Percentiles rank a stretch among this genome's conserved stretches.
Conservation (phyloP, 345 rosid genomes). For the Adansonia digitata region DNA sequence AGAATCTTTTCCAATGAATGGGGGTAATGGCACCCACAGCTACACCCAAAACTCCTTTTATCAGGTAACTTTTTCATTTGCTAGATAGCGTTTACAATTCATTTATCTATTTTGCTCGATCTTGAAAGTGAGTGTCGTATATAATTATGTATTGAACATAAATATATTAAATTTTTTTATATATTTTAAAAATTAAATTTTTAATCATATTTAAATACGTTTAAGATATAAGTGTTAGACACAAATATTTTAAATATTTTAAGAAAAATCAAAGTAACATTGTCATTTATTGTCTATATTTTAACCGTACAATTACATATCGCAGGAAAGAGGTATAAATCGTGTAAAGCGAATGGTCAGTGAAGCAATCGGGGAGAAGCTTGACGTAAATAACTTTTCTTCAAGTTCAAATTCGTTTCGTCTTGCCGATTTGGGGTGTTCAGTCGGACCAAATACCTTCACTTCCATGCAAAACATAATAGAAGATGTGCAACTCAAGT, state of each 20-base stretch:
- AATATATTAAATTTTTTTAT: too few relatives aligned
- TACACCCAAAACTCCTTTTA: constrained; percentile 7
- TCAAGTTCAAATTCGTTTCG: constrained; percentile 6
- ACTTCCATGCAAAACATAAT: constrained; percentile 20
- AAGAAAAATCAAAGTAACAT: too few relatives aligned
- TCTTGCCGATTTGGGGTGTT: constrained; percentile 32
- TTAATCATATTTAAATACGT: too few relatives aligned
- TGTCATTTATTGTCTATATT: too few relatives aligned
- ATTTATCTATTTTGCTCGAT: too few relatives aligned
- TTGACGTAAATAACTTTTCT: constrained; percentile 11
- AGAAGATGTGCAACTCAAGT: constrained; percentile 15
- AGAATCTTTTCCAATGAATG: neutral
- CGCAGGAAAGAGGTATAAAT: neutral
- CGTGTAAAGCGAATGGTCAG: neutral
- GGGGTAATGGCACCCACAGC: constrained; percentile 8
- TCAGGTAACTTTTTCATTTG: neutral
- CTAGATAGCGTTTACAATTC: too few relatives aligned
- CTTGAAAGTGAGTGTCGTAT: too few relatives aligned
- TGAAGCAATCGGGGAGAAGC: constrained; percentile 8
- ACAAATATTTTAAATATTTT: too few relatives aligned
- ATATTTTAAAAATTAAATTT: too few relatives aligned
- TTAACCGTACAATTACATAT: neutral
- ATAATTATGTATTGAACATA: too few relatives aligned
- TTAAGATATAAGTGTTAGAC: too few relatives aligned
- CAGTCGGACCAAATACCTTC: constrained; percentile 32